phyloP scores from a whole-genome alignment of 306 rosid genomes.

The Prunus mume region DNA sequence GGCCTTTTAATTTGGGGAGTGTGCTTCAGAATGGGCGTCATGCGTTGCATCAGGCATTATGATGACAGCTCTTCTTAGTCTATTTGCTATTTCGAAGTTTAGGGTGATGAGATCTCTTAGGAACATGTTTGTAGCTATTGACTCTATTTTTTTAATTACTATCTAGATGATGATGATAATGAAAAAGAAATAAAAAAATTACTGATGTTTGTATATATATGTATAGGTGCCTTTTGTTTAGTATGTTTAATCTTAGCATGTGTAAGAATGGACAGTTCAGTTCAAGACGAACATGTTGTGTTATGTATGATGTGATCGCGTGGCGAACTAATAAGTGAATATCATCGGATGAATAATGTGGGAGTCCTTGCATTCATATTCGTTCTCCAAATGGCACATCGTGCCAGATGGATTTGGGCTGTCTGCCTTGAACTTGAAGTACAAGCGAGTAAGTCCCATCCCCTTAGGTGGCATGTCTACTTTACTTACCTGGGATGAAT shows the following conservation, averaged over 20 bases:
- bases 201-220: not conserved
- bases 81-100: not conserved
- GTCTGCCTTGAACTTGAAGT: too few relatives aligned
- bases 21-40: constrained; percentile 11
- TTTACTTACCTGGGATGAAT: too few relatives aligned
- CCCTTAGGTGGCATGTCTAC: too few relatives aligned
- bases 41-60: constrained; percentile 11
- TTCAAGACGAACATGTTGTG: not conserved
- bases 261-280: not conserved
- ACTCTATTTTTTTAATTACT: not conserved
- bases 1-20: constrained; percentile 10
- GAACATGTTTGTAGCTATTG: not conserved
- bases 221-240: not conserved
- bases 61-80: not conserved
- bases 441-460: too few relatives aligned
- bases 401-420: not conserved
- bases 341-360: not conserved
- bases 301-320: not conserved
- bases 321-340: not conserved
- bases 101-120: not conserved
- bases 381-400: not conserved
- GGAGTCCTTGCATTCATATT: not conserved
- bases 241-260: not conserved
- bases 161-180: constrained; percentile 2
- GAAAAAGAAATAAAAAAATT: not conserved